Base-by-base conservation (phyloP, 208 protist genomes). In the Wallacemonas sp. region DNA sequence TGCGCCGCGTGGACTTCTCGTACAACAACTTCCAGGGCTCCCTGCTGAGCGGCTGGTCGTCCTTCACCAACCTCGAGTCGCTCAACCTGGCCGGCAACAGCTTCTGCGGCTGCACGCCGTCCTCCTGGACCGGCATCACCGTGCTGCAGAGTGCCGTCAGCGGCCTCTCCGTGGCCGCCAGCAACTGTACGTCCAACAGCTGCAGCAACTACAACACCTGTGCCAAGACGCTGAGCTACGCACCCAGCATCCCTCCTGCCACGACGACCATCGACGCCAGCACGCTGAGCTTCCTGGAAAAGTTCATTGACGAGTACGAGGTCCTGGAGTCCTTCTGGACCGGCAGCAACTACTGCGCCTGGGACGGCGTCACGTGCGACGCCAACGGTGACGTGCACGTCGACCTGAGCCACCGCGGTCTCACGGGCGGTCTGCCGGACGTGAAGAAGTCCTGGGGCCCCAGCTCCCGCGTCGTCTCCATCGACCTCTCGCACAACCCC, bases 401-500 rank as follows among this genome's bases (percentile, higher is more conserved):
- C 3, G 47, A 55, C 47, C 47, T 55, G 47, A 12, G 16, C 16
- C 30, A 55, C 47, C 16, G 16, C 6, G 47, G 47, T 23, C 73
- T 78, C 1, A 46, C 49, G 6, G 60, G 60, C 29, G 44, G 47
- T 39, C 14, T 68, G 65, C 72, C 65, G 14, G 38, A 63, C 19
- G 44, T 65, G 43, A 36, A 68, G 34, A 17, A 27, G 33, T 39
- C 54, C 8, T 41, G 56, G 14, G 56, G 34, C 26, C 24, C 17
- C 30, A n/a, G 34, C 26, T 38, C 43, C 32, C 57, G 38, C 27
- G 54, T 65, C 1, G 72, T 72, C 49, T 60, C 52, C 36, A 67
- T 77, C 27, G 54, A 72, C 65, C 49, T 77, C 41, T 65, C 65
- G 12, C 30, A 64, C 65, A 77, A 68, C 60, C 27, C 47, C 2